Percentiles rank a stretch among this genome's conserved stretches.
phyloP scores from a whole-genome alignment of 148 eudicot species.

The Rhododendron simsii region DNA sequence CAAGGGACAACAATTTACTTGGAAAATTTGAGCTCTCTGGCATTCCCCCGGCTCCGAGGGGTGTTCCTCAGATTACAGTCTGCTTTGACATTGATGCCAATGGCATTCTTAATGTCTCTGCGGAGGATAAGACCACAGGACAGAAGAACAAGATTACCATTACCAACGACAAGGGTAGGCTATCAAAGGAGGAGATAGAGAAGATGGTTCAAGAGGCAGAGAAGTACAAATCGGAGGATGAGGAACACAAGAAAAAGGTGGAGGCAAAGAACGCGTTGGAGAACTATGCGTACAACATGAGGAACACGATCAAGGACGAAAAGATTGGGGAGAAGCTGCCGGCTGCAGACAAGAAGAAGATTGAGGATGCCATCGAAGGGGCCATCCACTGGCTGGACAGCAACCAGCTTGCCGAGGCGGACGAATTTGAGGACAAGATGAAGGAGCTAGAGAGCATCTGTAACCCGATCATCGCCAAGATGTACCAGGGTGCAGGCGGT shows the following conservation, averaged over 20 bases:
- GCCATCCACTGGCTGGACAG: conserved; percentile 32
- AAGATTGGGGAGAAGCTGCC: conserved; percentile 19
- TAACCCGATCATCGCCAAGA: conserved; percentile 29
- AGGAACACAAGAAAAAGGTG: conserved; percentile 26
- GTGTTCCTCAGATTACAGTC: conserved; percentile 36
- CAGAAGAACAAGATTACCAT: conserved; percentile 39
- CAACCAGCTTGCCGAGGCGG: conserved; percentile 32
- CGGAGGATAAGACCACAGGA: conserved; percentile 37
- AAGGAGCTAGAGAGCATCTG: conserved; percentile 31
- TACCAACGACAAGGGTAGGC: conserved; percentile 34
- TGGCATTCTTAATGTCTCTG: conserved; percentile 42
- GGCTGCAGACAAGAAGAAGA: conserved; percentile 24
- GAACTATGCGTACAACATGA: conserved; percentile 32
- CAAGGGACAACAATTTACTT: conserved; percentile 37
- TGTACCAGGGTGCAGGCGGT: conserved; percentile 28
- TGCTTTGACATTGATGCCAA: conserved; percentile 39
- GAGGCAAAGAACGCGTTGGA: conserved; percentile 27
- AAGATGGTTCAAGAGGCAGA: conserved; percentile 31
- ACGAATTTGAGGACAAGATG: conserved; percentile 28
- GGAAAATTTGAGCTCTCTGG: conserved; percentile 43
- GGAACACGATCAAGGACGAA: conserved; percentile 30
- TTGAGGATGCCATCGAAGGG: conserved; percentile 34
- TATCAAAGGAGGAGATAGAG: conserved; percentile 35
- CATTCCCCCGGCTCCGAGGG: conserved; percentile 36
- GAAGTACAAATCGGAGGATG: conserved; percentile 31